A percentile compares a stretch with the other conserved stretches of the same genome.
Evolutionary conservation across 257 asterid genomes (phyloP).

Genomic region (Solanum pinnatisectum): DNA sequence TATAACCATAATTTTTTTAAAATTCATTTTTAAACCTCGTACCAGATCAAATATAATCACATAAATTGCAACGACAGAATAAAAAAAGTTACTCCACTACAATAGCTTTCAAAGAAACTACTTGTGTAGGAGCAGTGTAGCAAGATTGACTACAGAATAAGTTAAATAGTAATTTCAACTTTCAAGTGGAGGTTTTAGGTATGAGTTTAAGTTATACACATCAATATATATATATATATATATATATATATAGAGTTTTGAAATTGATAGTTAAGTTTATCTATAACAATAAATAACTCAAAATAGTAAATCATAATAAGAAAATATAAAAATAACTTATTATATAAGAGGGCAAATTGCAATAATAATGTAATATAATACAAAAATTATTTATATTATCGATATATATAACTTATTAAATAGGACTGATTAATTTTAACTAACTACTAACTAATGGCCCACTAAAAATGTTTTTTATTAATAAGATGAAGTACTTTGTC

Average conservation of each 20-base stretch:
- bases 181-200: neutral
- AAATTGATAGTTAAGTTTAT: too few species aligned
- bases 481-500: neutral
- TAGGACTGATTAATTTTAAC: neutral
- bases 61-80: neutral
- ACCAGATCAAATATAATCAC: neutral
- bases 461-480: neutral
- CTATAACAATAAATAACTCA: too few species aligned
- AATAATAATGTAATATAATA: neutral
- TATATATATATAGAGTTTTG: too few species aligned
- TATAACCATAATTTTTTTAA: fast-evolving
- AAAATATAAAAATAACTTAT: too few species aligned
- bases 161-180: neutral
- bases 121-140: neutral
- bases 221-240: too few species aligned
- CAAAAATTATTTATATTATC: neutral
- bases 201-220: neutral
- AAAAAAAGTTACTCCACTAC: neutral
- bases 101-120: neutral
- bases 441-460: neutral
- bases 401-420: neutral
- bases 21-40: neutral
- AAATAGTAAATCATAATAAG: too few species aligned
- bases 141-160: neutral
- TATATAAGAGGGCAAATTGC: neutral